These are phyloP conservation scores for Chlorophyllum brunneum DNA, from an alignment of 768 basidiomycete genomes.

Conservation along the genomic window DNA sequence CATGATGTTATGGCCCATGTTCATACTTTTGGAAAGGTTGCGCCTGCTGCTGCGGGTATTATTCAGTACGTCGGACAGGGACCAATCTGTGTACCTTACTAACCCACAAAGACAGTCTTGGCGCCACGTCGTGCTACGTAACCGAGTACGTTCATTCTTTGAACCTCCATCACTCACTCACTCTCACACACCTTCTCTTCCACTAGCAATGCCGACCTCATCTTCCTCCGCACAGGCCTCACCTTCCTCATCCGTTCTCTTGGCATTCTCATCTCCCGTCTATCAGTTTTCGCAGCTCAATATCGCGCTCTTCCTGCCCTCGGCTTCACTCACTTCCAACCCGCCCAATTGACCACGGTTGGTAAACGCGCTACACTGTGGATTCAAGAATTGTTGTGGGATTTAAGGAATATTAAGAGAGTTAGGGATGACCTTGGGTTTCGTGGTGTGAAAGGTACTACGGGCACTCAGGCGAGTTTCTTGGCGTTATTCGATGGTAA, in stretches of 20 bases:
- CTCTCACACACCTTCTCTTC: not conserved
- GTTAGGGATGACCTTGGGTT: constrained; percentile 92
- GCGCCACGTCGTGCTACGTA: constrained; percentile 98
- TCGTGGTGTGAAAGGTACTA: constrained; percentile 98
- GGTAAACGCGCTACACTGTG: constrained; percentile 96
- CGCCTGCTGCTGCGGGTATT: constrained; percentile 92
- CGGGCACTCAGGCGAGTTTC: constrained; percentile 97
- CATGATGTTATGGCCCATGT: constrained; percentile 99
- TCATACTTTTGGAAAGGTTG: constrained; percentile 92
- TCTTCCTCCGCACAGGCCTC: constrained; percentile 89
- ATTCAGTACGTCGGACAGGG: constrained; percentile 69
- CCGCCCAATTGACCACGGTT: constrained; percentile 96
- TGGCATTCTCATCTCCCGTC: constrained; percentile 84
- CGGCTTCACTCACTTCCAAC: constrained; percentile 99
- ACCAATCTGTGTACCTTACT: not conserved
- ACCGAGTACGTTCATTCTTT: constrained; percentile 69
- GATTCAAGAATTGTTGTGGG: constrained; percentile 98
- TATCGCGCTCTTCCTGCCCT: constrained; percentile 89
- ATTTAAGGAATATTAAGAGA: constrained; percentile 87
- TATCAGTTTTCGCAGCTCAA: constrained; percentile 79
- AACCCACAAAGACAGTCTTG: constrained; percentile 49
- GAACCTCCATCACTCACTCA: not conserved
- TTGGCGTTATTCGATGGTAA: constrained; percentile 91
- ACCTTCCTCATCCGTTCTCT: constrained; percentile 83
- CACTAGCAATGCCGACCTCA: constrained; percentile 92